These are phyloP conservation scores for Populus deltoides DNA, from an alignment of 345 rosid species.

Conservation along the genomic window DNA sequence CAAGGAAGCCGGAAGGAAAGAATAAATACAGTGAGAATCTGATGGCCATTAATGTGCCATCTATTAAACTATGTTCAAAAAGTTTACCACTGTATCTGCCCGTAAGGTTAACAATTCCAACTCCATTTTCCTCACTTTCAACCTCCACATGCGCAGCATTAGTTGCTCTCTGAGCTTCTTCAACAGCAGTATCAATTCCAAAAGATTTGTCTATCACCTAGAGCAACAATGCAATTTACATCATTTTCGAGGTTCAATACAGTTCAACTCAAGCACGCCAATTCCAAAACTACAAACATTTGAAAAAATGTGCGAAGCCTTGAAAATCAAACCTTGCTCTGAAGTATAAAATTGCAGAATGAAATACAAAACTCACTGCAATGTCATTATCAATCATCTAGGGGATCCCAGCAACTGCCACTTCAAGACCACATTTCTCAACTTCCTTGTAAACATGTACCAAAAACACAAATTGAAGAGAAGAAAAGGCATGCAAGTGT, in stretches of 20 bases:
- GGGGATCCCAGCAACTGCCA: conserved; percentile 86
- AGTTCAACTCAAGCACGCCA: background rate
- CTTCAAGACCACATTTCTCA: conserved; percentile 76
- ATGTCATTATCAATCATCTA: conserved; percentile 92
- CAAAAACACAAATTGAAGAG: background rate
- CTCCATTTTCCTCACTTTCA: conserved; percentile 95
- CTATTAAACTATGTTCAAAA: conserved; percentile 11
- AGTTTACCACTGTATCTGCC: conserved; percentile 92
- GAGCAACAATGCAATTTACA: conserved; percentile 5
- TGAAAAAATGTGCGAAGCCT: background rate
- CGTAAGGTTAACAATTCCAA: conserved; percentile 92
- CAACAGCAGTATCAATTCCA: conserved; percentile 97
- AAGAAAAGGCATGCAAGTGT: background rate
- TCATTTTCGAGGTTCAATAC: background rate
- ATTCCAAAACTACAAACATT: background rate
- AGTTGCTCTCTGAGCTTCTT: conserved; percentile 96
- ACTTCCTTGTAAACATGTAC: conserved; percentile 58
- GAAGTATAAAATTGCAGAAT: conserved; percentile 5
- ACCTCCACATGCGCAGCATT: conserved; percentile 97
- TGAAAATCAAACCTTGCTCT: background rate
- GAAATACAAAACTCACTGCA: conserved; percentile 52
- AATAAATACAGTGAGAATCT: background rate
- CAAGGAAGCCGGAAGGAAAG: conserved; percentile 3
- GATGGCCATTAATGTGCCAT: background rate
- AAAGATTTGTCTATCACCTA: conserved; percentile 95